Evolutionary conservation across 345 rosid genomes (phyloP).

Genomic region (Citrus trifoliata): DNA sequence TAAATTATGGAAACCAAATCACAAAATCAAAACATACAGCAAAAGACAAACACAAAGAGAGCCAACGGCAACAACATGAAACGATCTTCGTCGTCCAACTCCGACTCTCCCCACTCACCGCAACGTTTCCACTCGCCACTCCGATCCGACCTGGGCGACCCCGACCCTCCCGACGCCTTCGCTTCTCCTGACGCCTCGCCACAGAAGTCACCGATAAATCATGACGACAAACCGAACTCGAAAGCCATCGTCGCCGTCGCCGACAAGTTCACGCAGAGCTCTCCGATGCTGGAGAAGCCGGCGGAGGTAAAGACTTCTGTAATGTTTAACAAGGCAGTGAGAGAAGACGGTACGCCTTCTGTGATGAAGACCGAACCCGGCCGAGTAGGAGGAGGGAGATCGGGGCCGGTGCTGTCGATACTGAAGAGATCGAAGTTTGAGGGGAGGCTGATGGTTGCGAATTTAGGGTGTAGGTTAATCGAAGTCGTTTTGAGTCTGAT

Average conservation of each 20-base stretch:
- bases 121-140: constrained; percentile 65
- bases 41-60: background rate
- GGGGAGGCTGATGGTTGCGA: constrained; percentile 36
- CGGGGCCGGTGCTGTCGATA: constrained; percentile 15
- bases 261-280: constrained; percentile 46
- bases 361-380: constrained; percentile 31
- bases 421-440: constrained; percentile 38
- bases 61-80: constrained; percentile 34
- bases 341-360: constrained; percentile 30
- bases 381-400: constrained; percentile 18
- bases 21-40: background rate
- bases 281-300: constrained; percentile 29
- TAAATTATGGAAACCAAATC: constrained; percentile 14
- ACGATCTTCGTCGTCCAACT: constrained; percentile 62
- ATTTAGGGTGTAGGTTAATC: constrained; percentile 63
- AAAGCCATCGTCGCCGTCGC: constrained; percentile 44
- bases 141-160: constrained; percentile 63
- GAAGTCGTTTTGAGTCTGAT: constrained; percentile 72
- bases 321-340: constrained; percentile 40
- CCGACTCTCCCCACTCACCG: constrained; percentile 74
- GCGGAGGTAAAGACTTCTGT: constrained; percentile 23
- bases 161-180: constrained; percentile 41
- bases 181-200: constrained; percentile 64
- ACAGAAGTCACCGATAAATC: constrained; percentile 22
- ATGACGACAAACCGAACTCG: constrained; percentile 21